Base-by-base conservation (phyloP, 768 basidiomycete species). In the Daedalea quercina region DNA sequence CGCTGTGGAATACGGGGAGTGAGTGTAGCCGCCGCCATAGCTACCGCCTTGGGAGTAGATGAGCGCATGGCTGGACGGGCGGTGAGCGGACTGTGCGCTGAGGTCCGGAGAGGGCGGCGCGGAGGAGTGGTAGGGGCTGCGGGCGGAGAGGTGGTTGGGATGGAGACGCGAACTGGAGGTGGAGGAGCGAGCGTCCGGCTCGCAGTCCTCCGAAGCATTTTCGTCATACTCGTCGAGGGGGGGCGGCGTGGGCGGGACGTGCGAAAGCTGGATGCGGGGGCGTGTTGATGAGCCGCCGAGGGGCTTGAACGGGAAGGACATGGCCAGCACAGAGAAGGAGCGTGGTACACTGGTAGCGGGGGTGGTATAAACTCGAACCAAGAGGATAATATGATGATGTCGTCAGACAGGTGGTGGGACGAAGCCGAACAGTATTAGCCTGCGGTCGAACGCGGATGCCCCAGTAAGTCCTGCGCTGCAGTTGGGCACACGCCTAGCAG, bases 1-100 rank as follows among this genome's bases (percentile, higher is more conserved):
- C 17, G 64, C 64, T 22, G 70, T 65, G 1, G 69, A 69, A 40
- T 58, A 64, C 20, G 62, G 51, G 1, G 70, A 70, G 41, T 44
- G 35, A 13, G 51, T 41, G 41, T 51, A 53, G n/a, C 48, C 35
- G 48, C 50, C 45, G 41, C 52, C 41, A 52, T 54, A 50, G 52
- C 44, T 41, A 59, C 40, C 41, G 44, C 53, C 50, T 2, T 56
- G 44, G 3, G 70, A 50, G 65, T 56, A 51, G 73, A 76, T 52
- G 69, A 69, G 54, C 63, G 72, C 44, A 64, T 70, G 48, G 71
- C 74, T 56, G 62, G 72, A 54, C 62, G 63, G 47, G 28, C 53
- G 40, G 23, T 54, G 53, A 1, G 57, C 53, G 12, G 57, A 51
- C 22, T 47, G 54, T 6, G 51, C 51, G 61, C 52, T 59, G 54